A percentile compares a stretch with the other conserved stretches of the same genome.
These are phyloP conservation scores for Clitopilus hobsonii DNA, from an alignment of 768 basidiomycete species.

Conservation along the genomic window DNA sequence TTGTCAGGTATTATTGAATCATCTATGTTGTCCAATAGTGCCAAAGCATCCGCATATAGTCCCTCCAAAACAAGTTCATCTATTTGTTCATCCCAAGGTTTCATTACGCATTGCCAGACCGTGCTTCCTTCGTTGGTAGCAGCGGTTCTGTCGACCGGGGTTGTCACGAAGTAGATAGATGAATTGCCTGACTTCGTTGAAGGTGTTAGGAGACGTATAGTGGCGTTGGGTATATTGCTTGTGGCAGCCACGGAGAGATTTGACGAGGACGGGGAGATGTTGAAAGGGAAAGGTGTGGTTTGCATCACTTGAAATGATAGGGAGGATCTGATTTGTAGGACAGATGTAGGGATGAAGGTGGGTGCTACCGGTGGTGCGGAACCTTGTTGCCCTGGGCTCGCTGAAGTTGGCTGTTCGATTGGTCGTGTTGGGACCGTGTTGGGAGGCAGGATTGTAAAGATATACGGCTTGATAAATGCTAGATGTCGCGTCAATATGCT, in stretches of 20 bases:
- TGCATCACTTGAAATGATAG: conserved; percentile 60
- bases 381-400: conserved; percentile 18
- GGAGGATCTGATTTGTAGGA: conserved; percentile 68
- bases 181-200: conserved; percentile 44
- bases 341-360: conserved; percentile 47
- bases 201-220: conserved; percentile 61
- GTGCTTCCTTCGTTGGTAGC: conserved; percentile 68
- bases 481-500: neutral
- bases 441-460: conserved; percentile 70
- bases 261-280: conserved; percentile 21
- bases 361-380: conserved; percentile 11
- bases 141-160: conserved; percentile 67
- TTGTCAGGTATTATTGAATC: conserved; percentile 56
- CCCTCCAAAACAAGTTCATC: conserved; percentile 75
- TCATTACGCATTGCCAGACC: conserved; percentile 73
- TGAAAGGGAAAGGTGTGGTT: conserved; percentile 61
- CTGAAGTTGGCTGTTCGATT: conserved; percentile 16
- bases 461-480: conserved; percentile 76
- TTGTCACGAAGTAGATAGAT: conserved; percentile 60
- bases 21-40: conserved; percentile 70
- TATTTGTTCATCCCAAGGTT: conserved; percentile 74
- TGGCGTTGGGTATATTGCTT: conserved; percentile 29
- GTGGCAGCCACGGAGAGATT: conserved; percentile 21
- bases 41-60: conserved; percentile 74
- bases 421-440: conserved; percentile 44